Percentiles rank a stretch among this genome's conserved stretches.
phyloP scores from a whole-genome alignment of 2,329 filamentous ascomycete genomes.

The Trichophyton verrucosum region DNA sequence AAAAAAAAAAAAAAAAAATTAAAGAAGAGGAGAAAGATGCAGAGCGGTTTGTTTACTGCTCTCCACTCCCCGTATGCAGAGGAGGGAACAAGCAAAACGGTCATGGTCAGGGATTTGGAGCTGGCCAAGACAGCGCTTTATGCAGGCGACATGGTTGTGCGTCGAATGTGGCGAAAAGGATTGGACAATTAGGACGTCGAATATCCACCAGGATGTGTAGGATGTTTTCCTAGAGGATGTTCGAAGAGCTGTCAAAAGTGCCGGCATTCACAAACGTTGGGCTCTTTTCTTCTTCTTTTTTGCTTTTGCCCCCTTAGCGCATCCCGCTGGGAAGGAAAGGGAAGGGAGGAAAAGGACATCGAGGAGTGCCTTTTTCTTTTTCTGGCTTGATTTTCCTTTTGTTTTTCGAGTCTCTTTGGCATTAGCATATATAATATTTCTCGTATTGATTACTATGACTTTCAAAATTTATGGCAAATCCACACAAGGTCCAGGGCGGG shows the following conservation, averaged over 20 bases:
- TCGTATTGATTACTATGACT: constrained; percentile 3
- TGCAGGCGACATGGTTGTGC: not conserved
- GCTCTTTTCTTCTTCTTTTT: not conserved
- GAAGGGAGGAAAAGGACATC: not conserved
- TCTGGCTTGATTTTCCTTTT: not conserved
- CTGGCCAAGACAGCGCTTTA: not conserved
- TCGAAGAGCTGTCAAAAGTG: constrained; percentile 4
- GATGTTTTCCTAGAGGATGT: constrained; percentile 2
- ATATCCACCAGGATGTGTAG: constrained; percentile 2
- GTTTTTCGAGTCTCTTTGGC: not conserved
- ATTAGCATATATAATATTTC: constrained; percentile 2
- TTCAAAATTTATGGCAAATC: constrained; percentile 1
- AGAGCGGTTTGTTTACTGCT: not conserved
- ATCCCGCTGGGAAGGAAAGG: not conserved
- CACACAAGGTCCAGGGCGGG: constrained; percentile 4
- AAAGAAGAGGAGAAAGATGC: not conserved
- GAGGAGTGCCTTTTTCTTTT: not conserved
- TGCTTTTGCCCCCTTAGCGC: not conserved
- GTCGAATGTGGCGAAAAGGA: not conserved
- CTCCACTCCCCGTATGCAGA: not conserved
- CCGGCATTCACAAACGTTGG: not conserved
- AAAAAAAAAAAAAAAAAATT: not conserved
- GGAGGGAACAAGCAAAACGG: not conserved
- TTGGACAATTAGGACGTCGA: not conserved
- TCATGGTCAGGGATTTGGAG: not conserved